Evolutionary conservation across 306 rosid species (phyloP).

Genomic region (Hippophae gyantsensis): DNA sequence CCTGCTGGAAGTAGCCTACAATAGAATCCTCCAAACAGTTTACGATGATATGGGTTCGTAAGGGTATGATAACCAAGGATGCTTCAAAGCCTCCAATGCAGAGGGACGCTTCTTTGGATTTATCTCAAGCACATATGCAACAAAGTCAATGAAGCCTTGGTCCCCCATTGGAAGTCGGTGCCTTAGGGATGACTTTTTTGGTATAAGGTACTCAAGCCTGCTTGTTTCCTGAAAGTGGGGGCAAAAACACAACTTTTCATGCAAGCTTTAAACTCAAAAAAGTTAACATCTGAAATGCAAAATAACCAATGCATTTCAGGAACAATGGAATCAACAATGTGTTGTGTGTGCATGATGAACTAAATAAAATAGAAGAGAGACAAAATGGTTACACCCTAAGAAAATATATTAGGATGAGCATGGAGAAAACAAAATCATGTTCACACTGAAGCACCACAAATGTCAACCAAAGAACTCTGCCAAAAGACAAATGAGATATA

Average conservation of each 20-base stretch:
- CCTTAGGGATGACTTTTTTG: constrained; percentile 86
- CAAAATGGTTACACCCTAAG: no score
- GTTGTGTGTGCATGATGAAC: background rate
- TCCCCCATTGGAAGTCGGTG: constrained; percentile 98
- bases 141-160: constrained; percentile 94
- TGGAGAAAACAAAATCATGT: no score
- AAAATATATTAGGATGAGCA: no score
- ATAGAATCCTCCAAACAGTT: background rate
- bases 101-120: constrained; percentile 94
- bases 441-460: no score
- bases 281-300: background rate
- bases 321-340: background rate
- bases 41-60: constrained; percentile 94
- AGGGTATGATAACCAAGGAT: constrained; percentile 95
- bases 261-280: background rate
- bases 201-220: constrained; percentile 89
- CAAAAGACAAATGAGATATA: no score
- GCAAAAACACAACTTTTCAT: constrained; percentile 10
- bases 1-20: no score
- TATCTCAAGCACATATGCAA: constrained; percentile 74
- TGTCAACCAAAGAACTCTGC: no score
- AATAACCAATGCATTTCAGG: background rate
- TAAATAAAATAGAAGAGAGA: no score
- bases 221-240: constrained; percentile 56
- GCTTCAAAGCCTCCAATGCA: constrained; percentile 84